Evolutionary conservation across 169 alveolate genomes (phyloP).

Genomic region (Perkinsus olseni): DNA sequence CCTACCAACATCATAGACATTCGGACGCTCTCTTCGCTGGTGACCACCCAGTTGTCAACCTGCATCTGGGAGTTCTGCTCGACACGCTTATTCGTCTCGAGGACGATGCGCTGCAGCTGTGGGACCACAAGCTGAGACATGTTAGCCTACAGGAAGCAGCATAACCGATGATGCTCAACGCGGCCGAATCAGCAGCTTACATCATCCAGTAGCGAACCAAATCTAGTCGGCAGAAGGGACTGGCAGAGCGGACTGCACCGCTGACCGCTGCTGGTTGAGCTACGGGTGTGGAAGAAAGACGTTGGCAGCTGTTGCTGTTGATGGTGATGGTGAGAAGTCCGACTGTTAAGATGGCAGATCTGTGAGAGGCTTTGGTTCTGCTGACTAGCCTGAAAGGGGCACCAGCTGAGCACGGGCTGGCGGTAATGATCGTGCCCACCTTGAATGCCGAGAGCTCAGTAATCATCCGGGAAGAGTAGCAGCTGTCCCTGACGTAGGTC

Average conservation of each 20-base stretch:
- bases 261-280: neutral
- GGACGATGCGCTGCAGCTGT: neutral
- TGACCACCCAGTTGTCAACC: neutral
- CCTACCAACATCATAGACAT: neutral
- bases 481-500: neutral
- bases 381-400: neutral
- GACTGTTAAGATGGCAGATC: neutral
- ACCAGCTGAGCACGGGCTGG: neutral
- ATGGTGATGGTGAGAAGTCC: neutral
- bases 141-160: neutral
- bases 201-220: neutral
- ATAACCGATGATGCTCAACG: neutral
- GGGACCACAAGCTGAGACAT: neutral
- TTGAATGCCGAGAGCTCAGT: neutral
- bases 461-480: neutral
- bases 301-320: neutral
- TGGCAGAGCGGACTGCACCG: neutral
- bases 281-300: neutral
- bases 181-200: no score
- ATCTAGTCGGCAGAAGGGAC: neutral
- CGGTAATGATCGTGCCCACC: neutral
- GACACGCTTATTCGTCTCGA: neutral
- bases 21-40: neutral
- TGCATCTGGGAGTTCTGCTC: neutral
- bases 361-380: neutral